Evolutionary conservation across 1,284 basidiomycete species (phyloP).

Genomic region (Rhodotorula sp.): DNA sequence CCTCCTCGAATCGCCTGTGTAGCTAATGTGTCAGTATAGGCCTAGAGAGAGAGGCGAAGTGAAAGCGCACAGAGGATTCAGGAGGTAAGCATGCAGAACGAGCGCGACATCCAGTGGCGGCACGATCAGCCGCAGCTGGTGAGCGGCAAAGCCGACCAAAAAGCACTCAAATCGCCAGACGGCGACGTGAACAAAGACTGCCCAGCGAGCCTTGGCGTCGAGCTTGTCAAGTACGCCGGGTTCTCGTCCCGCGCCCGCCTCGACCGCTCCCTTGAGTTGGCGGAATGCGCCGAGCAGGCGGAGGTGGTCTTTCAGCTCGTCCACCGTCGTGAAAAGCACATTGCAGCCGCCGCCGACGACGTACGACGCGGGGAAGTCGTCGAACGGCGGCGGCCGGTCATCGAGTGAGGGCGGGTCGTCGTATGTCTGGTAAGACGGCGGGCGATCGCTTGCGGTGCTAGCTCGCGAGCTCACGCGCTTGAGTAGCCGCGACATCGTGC

Average conservation of each 20-base stretch:
- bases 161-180: conserved; percentile 12
- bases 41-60: no score
- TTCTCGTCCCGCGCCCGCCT: background rate
- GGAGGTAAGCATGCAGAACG: conserved; percentile 4
- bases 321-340: background rate
- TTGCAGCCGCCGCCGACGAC: background rate
- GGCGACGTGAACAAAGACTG: conserved; percentile 8
- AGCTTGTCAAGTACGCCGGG: background rate
- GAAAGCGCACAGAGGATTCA: conserved; percentile 9
- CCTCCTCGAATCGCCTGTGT: conserved; percentile 6
- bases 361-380: conserved; percentile 7
- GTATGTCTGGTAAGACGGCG: background rate
- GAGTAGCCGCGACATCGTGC: no score
- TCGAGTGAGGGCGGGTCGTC: background rate
- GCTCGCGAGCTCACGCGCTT: no score
- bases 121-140: no score
- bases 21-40: background rate
- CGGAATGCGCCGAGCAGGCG: conserved; percentile 14
- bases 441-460: conserved; percentile 35
- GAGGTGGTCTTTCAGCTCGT: conserved; percentile 5
- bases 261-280: background rate
- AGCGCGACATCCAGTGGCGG: conserved; percentile 17
- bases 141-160: background rate
- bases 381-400: conserved; percentile 1
- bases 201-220: conserved; percentile 17